Evolutionary conservation across 2,329 filamentous ascomycete species (phyloP).

Genomic region (Cordyceps sp.): DNA sequence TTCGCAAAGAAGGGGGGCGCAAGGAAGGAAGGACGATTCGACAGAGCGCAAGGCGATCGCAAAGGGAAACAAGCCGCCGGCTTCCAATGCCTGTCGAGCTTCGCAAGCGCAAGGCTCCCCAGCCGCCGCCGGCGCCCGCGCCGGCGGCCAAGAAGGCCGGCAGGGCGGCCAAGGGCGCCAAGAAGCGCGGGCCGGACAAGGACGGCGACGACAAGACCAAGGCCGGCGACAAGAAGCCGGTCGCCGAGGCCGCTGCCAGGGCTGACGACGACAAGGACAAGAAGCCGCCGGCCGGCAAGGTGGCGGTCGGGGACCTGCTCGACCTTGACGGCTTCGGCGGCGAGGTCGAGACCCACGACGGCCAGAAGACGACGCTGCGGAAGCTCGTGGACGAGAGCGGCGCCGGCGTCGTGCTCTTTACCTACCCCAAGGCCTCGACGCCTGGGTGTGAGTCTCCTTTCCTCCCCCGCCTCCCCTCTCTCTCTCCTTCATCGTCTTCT

Average conservation of each 20-base stretch:
- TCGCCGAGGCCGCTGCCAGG: conserved; percentile 18
- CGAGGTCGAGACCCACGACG: conserved; percentile 74
- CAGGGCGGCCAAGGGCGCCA: conserved; percentile 1
- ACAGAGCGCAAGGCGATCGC: no score
- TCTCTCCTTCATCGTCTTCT: not conserved
- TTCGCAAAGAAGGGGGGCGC: no score
- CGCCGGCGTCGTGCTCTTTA: conserved; percentile 79
- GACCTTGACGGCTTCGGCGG: conserved; percentile 44
- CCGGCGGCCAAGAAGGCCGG: conserved; percentile 15
- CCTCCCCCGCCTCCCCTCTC: conserved; percentile 1
- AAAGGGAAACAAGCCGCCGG: no score
- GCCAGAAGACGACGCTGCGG: conserved; percentile 62
- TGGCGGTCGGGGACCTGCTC: conserved; percentile 37
- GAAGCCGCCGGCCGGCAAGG: conserved; percentile 17
- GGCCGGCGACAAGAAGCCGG: conserved; percentile 6
- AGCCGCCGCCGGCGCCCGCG: conserved; percentile 26
- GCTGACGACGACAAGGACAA: conserved; percentile 8
- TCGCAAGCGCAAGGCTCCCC: conserved; percentile 44
- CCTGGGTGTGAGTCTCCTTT: conserved; percentile 60
- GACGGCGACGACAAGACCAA: conserved; percentile 8
- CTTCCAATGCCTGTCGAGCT: conserved; percentile 38
- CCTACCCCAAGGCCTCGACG: conserved; percentile 88
- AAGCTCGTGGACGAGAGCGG: conserved; percentile 70
- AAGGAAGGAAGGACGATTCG: no score
- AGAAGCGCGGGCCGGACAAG: conserved; percentile 7